Percentiles rank a stretch among this genome's conserved stretches.
Evolutionary conservation across 1,139 yeast genomes (phyloP).

Genomic region (Hansenula sp.): DNA sequence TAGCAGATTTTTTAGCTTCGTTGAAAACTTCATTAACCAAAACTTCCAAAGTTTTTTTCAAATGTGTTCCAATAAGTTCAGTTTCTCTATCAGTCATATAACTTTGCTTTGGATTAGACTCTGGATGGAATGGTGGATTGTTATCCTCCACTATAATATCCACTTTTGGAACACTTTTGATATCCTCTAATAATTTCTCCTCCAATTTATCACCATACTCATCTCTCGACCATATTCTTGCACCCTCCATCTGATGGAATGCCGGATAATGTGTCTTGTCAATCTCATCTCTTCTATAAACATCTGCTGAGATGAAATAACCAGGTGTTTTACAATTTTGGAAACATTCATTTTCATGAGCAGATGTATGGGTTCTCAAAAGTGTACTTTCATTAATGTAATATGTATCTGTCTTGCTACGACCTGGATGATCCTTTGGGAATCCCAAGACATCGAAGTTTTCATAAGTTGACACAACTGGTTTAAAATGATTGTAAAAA

Average conservation of each 20-base stretch:
- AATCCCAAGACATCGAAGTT: slow-evolving; percentile 92
- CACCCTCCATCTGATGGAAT: slow-evolving; percentile 98
- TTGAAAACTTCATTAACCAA: slow-evolving; percentile 81
- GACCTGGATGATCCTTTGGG: slow-evolving; percentile 89
- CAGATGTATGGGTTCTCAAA: slow-evolving; percentile 92
- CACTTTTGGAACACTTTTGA: slow-evolving; percentile 62
- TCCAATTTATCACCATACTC: slow-evolving; percentile 31
- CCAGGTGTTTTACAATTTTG: slow-evolving; percentile 69
- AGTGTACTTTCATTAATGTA: slow-evolving; percentile 70
- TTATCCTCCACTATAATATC: slow-evolving; percentile 74
- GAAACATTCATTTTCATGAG: slow-evolving; percentile 90
- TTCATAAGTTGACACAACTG: slow-evolving; percentile 76
- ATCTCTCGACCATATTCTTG: slow-evolving; percentile 70
- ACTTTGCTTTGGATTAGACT: slow-evolving; percentile 74
- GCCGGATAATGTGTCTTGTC: slow-evolving; percentile 97
- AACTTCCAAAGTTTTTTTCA: slow-evolving; percentile 81
- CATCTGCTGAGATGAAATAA: slow-evolving; percentile 91
- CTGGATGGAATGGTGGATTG: slow-evolving; percentile 46
- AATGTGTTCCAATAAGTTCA: slow-evolving; percentile 65
- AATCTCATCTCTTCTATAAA: slow-evolving; percentile 90
- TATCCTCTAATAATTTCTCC: slow-evolving; percentile 45
- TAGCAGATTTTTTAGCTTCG: slow-evolving; percentile 65
- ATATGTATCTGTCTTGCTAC: slow-evolving; percentile 90
- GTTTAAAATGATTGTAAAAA: slow-evolving; percentile 74
- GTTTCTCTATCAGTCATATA: slow-evolving; percentile 70